Conservation (phyloP, 495 filamentous ascomycete species). For the Glutinoglossum americanum region DNA sequence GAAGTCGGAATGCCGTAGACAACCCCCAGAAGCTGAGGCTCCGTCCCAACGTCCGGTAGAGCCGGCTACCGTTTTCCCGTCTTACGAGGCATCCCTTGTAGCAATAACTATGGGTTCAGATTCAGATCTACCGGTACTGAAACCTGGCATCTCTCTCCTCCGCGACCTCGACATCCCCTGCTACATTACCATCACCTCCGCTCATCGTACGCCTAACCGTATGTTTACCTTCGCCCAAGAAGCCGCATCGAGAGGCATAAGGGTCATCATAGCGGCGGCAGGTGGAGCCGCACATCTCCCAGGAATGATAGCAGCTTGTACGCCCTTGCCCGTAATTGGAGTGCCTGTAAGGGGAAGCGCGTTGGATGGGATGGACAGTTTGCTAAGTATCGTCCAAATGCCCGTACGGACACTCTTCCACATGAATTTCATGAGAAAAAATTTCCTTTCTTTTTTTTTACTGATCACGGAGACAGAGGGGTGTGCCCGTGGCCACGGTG, state of each 20-base stretch:
- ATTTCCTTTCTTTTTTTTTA: neutral
- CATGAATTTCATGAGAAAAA: neutral
- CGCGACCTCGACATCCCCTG: conserved; percentile 53
- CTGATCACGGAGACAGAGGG: conserved; percentile 18
- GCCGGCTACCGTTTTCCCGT: neutral
- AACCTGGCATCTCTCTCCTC: conserved; percentile 56
- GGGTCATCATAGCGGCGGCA: conserved; percentile 86
- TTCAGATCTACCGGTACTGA: conserved; percentile 66
- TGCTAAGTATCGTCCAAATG: conserved; percentile 89
- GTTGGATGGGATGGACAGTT: conserved; percentile 72
- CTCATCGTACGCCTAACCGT: conserved; percentile 87
- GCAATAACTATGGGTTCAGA: conserved; percentile 91
- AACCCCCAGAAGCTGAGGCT: neutral
- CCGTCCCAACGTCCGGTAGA: neutral
- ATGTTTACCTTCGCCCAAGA: conserved; percentile 58
- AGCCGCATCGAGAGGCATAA: conserved; percentile 47
- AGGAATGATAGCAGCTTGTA: conserved; percentile 76
- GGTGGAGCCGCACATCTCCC: conserved; percentile 82
- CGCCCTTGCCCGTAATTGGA: conserved; percentile 65
- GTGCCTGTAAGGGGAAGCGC: conserved; percentile 74
- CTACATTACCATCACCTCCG: conserved; percentile 70
- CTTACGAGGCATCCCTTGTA: conserved; percentile 34
- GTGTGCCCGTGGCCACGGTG: conserved; percentile 73
- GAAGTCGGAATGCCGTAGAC: conserved; percentile 5
- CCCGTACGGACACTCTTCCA: conserved; percentile 32